Base-by-base conservation (phyloP, 2,329 filamentous ascomycete genomes). In the Pseudocercospora vitis region DNA sequence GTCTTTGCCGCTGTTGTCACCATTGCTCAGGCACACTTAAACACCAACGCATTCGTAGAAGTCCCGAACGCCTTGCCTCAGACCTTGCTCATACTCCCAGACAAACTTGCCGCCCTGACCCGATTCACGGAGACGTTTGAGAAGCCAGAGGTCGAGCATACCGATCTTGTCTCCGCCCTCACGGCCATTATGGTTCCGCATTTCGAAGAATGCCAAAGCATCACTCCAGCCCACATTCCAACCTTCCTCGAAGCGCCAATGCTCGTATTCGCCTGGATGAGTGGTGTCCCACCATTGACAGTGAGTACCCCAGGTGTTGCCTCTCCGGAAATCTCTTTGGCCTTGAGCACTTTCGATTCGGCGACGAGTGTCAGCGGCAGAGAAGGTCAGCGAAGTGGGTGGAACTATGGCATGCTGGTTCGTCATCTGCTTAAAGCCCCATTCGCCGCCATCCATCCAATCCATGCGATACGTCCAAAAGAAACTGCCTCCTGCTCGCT, bases 401-500 rank as follows among this genome's bases (percentile, higher is more conserved):
- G 74, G 59, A 1, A 64, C 60, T 50, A 81, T 72, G 28, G 74
- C 72, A 2, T 70, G 67, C 18, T 72, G 73, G 18, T 78, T 74
- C 7, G 72, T 74, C 68, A 81, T 79, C 31, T 78, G 73, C 16
- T 74, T 73, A 68, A 84, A 83, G 0, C 81, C 81, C 81, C 81
- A 84, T 65, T 81, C 81, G 9, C 80, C 81, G 9, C 80, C 81
- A n/a, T 76, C 75, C 75, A 81, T 81, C 80, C 81, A 83, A 58
- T 81, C 75, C 80, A 83, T 83, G 50, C 81, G 81, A 63, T 74
- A 79, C 0, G 81, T 83, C 81, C 81, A 83, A 69, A 84, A 84
- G 62, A 77, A 82, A 26, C 72, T 73, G 1, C 81, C 81, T 2
- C 76, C 77, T 11, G 77, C 68, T 39, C 72, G 73, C n/a, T 74